Conservation (phyloP, 1,284 basidiomycete genomes). For the Xanthoconium separans region DNA sequence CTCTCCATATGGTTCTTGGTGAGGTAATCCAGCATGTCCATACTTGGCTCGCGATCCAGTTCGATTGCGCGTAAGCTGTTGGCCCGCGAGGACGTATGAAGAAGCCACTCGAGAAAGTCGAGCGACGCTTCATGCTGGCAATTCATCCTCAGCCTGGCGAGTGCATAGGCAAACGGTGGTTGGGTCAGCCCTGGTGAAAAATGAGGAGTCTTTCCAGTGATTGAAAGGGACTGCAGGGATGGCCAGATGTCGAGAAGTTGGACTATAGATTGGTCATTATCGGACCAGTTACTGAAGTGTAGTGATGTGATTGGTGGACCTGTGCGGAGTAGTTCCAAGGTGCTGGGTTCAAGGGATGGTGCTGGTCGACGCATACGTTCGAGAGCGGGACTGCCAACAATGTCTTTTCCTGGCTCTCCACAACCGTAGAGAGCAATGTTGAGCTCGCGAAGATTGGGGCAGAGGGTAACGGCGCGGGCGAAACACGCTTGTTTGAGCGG, state of each 20-base stretch:
- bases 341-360: constrained; percentile 54
- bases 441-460: constrained; percentile 57
- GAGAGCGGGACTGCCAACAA: constrained; percentile 45
- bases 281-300: constrained; percentile 68
- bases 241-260: constrained; percentile 66
- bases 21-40: constrained; percentile 52
- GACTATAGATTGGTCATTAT: constrained; percentile 53
- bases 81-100: constrained; percentile 51
- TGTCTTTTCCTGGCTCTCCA: constrained; percentile 45
- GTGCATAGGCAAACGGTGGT: constrained; percentile 44
- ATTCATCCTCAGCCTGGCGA: constrained; percentile 57
- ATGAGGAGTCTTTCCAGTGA: constrained; percentile 59
- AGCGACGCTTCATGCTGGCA: constrained; percentile 56
- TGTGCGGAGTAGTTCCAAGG: constrained; percentile 49
- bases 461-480: constrained; percentile 53
- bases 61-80: constrained; percentile 48
- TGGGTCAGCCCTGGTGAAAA: constrained; percentile 42
- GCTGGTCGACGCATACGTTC: constrained; percentile 50
- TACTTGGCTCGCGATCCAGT: constrained; percentile 55
- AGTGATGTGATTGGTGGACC: constrained; percentile 57
- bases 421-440: constrained; percentile 59
- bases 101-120: constrained; percentile 66
- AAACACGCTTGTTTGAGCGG: constrained; percentile 55
- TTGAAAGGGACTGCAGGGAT: constrained; percentile 50
- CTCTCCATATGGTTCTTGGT: constrained; percentile 45